Conservation (phyloP, 345 rosid species). For the Hirschfeldia incana region DNA sequence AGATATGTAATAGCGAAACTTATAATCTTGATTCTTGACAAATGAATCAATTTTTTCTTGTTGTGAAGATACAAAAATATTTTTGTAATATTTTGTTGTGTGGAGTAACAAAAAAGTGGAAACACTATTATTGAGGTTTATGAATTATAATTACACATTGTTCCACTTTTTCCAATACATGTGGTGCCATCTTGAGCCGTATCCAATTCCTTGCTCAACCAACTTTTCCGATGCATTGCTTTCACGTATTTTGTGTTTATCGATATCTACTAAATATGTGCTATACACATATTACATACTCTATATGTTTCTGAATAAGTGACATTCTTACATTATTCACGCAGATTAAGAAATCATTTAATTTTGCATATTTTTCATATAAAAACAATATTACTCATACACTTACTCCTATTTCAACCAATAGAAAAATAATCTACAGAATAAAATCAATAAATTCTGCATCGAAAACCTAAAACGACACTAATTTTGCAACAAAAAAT, state of each 20-base stretch:
- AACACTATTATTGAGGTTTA: constrained; percentile 21
- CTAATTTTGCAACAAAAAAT: no score
- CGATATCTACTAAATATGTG: not conserved
- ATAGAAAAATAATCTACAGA: no score
- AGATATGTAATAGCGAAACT: not conserved
- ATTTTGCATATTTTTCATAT: no score
- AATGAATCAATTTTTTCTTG: not conserved
- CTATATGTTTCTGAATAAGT: no score
- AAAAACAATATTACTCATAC: no score
- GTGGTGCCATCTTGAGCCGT: constrained; percentile 33
- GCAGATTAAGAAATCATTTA: no score
- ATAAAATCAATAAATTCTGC: no score
- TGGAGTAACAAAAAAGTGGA: constrained; percentile 2
- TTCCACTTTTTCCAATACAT: constrained; percentile 25
- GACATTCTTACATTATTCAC: no score
- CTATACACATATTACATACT: constrained; percentile 15
- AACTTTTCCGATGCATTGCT: constrained; percentile 40
- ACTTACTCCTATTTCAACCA: no score
- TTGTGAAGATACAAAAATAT: not conserved
- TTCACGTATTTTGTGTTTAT: constrained; percentile 30
- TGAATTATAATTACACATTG: constrained; percentile 22
- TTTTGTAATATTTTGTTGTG: not conserved
- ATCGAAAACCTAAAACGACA: no score
- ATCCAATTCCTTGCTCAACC: constrained; percentile 38
- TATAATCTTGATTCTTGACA: not conserved